Percentiles rank a stretch among this genome's conserved stretches.
Conservation (phyloP, 345 rosid species). For the Populus davidiana region DNA sequence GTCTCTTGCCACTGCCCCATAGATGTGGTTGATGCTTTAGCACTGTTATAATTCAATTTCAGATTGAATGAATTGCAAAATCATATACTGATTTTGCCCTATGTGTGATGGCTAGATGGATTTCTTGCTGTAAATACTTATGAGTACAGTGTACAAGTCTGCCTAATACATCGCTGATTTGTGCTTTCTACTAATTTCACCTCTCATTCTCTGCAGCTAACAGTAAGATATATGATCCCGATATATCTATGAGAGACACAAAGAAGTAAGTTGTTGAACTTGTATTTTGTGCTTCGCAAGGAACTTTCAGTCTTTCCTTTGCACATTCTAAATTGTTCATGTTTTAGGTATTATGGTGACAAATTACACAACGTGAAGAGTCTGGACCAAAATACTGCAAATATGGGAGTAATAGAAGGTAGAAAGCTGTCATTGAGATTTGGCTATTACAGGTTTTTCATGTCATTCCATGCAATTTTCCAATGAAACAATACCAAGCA, state of each 20-base stretch:
- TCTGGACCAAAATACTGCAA: constrained; percentile 15
- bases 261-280: constrained; percentile 41
- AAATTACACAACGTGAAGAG: constrained; percentile 24
- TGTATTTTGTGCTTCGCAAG: constrained; percentile 3
- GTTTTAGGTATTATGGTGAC: constrained; percentile 30
- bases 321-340: neutral
- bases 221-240: constrained; percentile 25
- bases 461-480: neutral
- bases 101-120: neutral
- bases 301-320: neutral
- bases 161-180: constrained; percentile 6
- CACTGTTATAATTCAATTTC: neutral
- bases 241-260: constrained; percentile 27
- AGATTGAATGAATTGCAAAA: neutral
- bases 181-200: neutral
- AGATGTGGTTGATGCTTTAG: neutral
- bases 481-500: neutral
- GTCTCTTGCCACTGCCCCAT: neutral
- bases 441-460: neutral
- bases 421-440: constrained; percentile 4
- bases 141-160: neutral
- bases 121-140: neutral
- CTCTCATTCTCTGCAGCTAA: constrained; percentile 29
- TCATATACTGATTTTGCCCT: neutral
- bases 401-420: constrained; percentile 38